Percentiles rank a stretch among this genome's conserved stretches.
Evolutionary conservation across 1,284 basidiomycete genomes (phyloP).

Genomic region (Tremellales sp.): DNA sequence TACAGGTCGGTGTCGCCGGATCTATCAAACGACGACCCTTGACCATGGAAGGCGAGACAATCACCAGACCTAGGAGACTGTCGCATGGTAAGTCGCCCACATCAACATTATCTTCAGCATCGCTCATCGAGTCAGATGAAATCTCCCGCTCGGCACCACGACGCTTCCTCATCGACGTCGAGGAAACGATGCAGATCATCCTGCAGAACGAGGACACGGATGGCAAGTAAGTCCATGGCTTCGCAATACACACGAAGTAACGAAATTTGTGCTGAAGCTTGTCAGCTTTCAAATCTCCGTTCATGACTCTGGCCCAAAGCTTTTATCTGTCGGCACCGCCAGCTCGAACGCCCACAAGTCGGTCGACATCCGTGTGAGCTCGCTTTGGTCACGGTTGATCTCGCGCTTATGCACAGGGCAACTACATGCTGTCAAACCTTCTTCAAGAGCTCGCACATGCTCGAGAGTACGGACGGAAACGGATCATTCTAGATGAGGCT

Average conservation of each 20-base stretch:
- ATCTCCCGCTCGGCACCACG: slow-evolving; percentile 52
- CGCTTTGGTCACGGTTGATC: not conserved
- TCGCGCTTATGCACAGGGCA: slow-evolving; percentile 77
- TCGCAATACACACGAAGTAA: too few species aligned
- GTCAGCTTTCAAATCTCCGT: slow-evolving; percentile 72
- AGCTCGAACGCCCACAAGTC: slow-evolving; percentile 97
- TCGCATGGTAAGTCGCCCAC: slow-evolving; percentile 59
- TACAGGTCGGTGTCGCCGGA: slow-evolving; percentile 60
- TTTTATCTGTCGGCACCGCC: slow-evolving; percentile 91
- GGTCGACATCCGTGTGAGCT: slow-evolving; percentile 83
- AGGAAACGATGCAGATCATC: slow-evolving; percentile 93
- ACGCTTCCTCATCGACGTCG: slow-evolving; percentile 96
- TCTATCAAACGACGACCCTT: slow-evolving; percentile 59
- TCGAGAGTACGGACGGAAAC: slow-evolving; percentile 87
- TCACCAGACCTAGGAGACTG: slow-evolving; percentile 66
- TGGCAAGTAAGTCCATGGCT: slow-evolving; percentile 58
- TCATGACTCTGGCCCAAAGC: slow-evolving; percentile 93
- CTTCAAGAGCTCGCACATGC: slow-evolving; percentile 96
- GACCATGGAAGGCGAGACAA: slow-evolving; percentile 69
- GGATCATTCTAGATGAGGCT: slow-evolving; percentile 95
- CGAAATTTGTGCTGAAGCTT: too few species aligned
- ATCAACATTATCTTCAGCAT: slow-evolving; percentile 3
- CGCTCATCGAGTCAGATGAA: slow-evolving; percentile 49
- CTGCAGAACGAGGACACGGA: slow-evolving; percentile 98
- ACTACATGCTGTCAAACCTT: slow-evolving; percentile 98